Evolutionary conservation across 1,139 yeast species (phyloP), one percentile per base, ranked within the genome.

Genomic region (Pichia cactophila): DNA sequence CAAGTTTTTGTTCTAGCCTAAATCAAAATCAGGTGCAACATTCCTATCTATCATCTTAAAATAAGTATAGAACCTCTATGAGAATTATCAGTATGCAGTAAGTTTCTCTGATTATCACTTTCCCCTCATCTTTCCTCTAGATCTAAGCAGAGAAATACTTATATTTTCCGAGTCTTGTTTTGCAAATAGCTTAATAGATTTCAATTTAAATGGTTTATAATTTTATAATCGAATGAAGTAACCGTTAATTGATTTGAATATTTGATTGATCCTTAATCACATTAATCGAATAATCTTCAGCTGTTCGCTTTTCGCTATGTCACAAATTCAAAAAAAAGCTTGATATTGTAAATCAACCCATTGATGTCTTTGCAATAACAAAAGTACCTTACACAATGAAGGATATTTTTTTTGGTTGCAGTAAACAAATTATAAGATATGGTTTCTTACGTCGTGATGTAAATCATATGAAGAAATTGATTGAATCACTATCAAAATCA

Each of bases 351-450:
- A 23, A 23, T 23, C 23, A 23, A 23, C 23, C 23, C 5, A 23
- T 4, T 23, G 23, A 23, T 23, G 5, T 2, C 23, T 23, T 7
- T 28, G 31, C 31, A 28, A 28, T 28, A 9, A 28, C 6, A 1
- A 28, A 6, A 3, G 1, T 11, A 28, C 38, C 5, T 17, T 35
- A 16, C 41, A 46, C 50, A 33, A 61, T 61, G 64, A 48, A 58
- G 14, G 64, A 61, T 43, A 58, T 61, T 28, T 57, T 52, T 38
- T 63, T 60, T 46, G 67, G 67, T 5, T 54, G 63, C 12, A 56
- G 59, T 3, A 60, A 63, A n/a, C 44, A 47, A 16, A 47, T 52
- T 16, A 33, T 36, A 12, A 47, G 54, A 10, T 50, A 50, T 46
- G 51, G 43, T 4, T 52, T 50, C 16, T 12, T 52, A 26, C 50